Evolutionary conservation across 2,329 filamentous ascomycete species (phyloP).

Genomic region (Lachnellula subtilissima): DNA sequence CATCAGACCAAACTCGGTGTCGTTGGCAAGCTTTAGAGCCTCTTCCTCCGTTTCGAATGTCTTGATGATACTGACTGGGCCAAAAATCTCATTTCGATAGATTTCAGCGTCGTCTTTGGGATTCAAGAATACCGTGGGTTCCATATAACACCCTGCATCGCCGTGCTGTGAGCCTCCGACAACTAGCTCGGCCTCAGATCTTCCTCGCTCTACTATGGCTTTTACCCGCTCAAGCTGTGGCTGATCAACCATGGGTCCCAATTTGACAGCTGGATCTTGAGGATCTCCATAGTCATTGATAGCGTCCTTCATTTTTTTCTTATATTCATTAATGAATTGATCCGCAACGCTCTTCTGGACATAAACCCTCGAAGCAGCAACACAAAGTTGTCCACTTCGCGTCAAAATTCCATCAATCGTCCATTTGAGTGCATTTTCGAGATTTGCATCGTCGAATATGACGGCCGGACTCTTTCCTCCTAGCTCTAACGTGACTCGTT

Average conservation of each 20-base stretch:
- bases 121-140: slow-evolving; percentile 46
- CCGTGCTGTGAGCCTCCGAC: slow-evolving; percentile 42
- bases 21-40: slow-evolving; percentile 56
- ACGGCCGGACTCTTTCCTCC: slow-evolving; percentile 59
- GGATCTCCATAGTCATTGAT: slow-evolving; percentile 63
- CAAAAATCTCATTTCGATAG: slow-evolving; percentile 64
- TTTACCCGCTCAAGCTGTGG: slow-evolving; percentile 63
- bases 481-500: slow-evolving; percentile 58
- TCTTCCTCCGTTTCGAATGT: slow-evolving; percentile 66
- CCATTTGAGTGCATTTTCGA: slow-evolving; percentile 58
- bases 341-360: slow-evolving; percentile 56
- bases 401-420: slow-evolving; percentile 41
- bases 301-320: slow-evolving; percentile 43
- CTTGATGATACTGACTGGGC: slow-evolving; percentile 61
- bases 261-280: slow-evolving; percentile 60
- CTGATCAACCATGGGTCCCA: slow-evolving; percentile 67
- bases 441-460: slow-evolving; percentile 57
- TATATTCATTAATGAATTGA: slow-evolving; percentile 59
- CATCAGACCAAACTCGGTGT: slow-evolving; percentile 60
- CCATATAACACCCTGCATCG: slow-evolving; percentile 59
- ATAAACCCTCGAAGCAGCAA: slow-evolving; percentile 55
- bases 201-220: slow-evolving; percentile 55
- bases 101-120: slow-evolving; percentile 44
- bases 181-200: slow-evolving; percentile 60
- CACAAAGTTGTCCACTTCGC: slow-evolving; percentile 59